Evolutionary conservation across 176 grass and related monocot species (phyloP).

Genomic region (Triticum urartu): DNA sequence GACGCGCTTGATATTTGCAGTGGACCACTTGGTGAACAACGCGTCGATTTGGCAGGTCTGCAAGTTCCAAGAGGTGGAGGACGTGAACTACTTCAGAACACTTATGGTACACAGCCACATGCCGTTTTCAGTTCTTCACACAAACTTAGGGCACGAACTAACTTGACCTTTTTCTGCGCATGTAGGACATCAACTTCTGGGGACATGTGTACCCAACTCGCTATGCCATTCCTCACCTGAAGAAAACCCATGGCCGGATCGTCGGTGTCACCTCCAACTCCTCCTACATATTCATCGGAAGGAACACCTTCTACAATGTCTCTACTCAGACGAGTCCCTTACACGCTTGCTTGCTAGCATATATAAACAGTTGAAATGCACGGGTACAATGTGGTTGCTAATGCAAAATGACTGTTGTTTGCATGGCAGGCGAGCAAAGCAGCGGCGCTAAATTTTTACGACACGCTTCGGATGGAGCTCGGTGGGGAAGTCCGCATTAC

Average conservation of each 20-base stretch:
- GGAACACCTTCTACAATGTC: conserved; percentile 80
- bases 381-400: not conserved
- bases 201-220: conserved; percentile 56
- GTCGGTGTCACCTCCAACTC: conserved; percentile 61
- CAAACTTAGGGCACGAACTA: not conserved
- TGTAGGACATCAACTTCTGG: conserved; percentile 76
- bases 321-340: not conserved
- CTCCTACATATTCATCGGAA: conserved; percentile 47
- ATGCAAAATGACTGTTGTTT: not conserved
- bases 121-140: not conserved
- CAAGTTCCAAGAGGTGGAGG: conserved; percentile 56
- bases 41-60: conserved; percentile 52
- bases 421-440: conserved; percentile 60
- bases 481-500: conserved; percentile 41
- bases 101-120: conserved; percentile 40
- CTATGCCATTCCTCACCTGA: conserved; percentile 59
- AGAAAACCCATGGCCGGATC: conserved; percentile 55
- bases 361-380: not conserved
- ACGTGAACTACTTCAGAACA: conserved; percentile 46
- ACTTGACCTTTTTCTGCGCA: not conserved
- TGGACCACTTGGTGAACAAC: conserved; percentile 74
- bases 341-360: not conserved
- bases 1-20: conserved; percentile 26
- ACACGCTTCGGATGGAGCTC: conserved; percentile 56
- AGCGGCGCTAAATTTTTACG: conserved; percentile 49